Base-by-base conservation (phyloP, 805 yeast genomes). In the Ogataea chonburiensis region DNA sequence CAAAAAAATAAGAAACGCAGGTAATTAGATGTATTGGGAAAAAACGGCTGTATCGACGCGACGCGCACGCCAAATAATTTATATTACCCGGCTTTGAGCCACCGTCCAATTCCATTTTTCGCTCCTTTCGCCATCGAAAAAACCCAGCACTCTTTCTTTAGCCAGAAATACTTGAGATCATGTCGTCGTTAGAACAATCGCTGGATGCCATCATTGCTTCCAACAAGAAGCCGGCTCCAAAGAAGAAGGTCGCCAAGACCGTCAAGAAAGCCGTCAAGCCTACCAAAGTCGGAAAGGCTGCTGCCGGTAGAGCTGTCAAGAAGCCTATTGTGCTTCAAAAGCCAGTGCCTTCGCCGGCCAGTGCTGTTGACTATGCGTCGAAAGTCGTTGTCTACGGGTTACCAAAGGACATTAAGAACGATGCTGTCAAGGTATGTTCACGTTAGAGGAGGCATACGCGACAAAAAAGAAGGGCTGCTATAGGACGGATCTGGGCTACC, bases 201-300 rank as follows among this genome's bases (percentile, higher is more conserved):
- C 78, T 91, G 58, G 98, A 91, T 70, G 97, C 88, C 55, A 91
- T 91, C 63, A 85, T 91, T 59, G 77, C 95, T 42, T 66, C 85
- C 46, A 55, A 47, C 41, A 52, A 45, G 31, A 55, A 48, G 45
- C 37, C 55, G 19, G 56, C 63, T 27, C 63, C 62, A 26, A 58
- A 65, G 31, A 61, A 46, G 26, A 53, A 45, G 49, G 40, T 42
- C 29, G 45, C 39, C 38, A 65, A 56, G 58, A 60, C 47, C 17
- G 45, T 52, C 9, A 51, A 53, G 24, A 61, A 61, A 32, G 60
- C 47, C 17, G 55, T 42, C 41, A 43, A 42, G 35, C 45, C 47
- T 37, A 63, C 57, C 52, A 64, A 41, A 46, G 52, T 46, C 31
- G 65, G 60, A 51, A 64, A 65, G 50, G 41, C 54, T 21, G 37